A percentile compares a stretch with the other conserved stretches of the same genome.
Evolutionary conservation across 441 rosid species (phyloP).

Genomic region (Mallotus japonicus): DNA sequence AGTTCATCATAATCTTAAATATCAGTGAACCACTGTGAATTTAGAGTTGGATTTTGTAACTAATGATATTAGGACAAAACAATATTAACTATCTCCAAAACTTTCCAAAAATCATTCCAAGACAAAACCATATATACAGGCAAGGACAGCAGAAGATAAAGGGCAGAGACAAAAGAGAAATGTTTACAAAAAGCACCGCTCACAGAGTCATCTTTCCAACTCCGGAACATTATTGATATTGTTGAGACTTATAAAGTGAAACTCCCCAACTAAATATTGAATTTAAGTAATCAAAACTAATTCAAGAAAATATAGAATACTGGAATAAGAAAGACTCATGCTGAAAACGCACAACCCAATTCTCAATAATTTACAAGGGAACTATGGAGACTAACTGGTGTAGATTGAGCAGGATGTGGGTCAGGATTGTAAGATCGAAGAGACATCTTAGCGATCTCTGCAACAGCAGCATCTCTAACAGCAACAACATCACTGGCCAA

Average conservation of each 20-base stretch:
- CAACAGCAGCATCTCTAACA: slow-evolving; percentile 57
- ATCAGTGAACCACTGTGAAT: background rate
- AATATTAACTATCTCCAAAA: background rate
- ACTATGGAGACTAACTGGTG: slow-evolving; percentile 24
- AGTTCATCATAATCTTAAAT: background rate
- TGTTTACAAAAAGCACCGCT: too few species aligned
- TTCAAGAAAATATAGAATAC: too few species aligned
- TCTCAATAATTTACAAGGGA: background rate
- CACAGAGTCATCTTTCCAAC: too few species aligned
- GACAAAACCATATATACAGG: background rate
- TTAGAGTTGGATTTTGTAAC: background rate
- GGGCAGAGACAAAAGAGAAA: too few species aligned
- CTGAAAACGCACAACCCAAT: too few species aligned
- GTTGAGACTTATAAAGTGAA: too few species aligned
- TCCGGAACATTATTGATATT: too few species aligned
- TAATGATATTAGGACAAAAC: background rate
- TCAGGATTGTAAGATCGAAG: slow-evolving; percentile 41
- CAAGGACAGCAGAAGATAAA: too few species aligned
- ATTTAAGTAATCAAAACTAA: too few species aligned
- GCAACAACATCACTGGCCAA: slow-evolving; percentile 60
- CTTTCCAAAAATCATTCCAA: background rate
- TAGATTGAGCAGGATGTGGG: slow-evolving; percentile 43
- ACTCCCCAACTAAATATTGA: too few species aligned
- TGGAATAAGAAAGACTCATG: too few species aligned
- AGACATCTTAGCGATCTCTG: slow-evolving; percentile 85